phyloP scores from a whole-genome alignment of 768 basidiomycete genomes.

The Mrakia gelida region DNA sequence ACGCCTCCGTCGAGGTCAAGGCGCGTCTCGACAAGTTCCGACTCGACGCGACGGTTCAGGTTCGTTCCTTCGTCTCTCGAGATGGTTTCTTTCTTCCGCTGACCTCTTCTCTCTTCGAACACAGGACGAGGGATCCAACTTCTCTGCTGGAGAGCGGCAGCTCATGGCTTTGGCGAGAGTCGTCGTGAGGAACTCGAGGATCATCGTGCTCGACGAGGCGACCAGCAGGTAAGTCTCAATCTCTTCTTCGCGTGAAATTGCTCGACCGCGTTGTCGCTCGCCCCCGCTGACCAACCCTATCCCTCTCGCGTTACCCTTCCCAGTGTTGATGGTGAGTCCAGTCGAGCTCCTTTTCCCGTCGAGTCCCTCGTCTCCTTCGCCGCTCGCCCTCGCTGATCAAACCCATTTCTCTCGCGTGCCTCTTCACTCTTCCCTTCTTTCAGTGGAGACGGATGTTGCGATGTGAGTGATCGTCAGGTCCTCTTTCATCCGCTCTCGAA shows the following conservation, averaged over 20 bases:
- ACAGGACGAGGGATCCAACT: slow-evolving; percentile 30
- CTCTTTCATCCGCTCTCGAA: slow-evolving; percentile 34
- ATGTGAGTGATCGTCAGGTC: background rate
- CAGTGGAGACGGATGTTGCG: slow-evolving; percentile 43
- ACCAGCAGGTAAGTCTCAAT: too few species aligned
- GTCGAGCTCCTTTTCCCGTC: too few species aligned
- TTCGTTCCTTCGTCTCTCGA: background rate
- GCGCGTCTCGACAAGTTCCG: slow-evolving; percentile 28
- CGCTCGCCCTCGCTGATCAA: too few species aligned
- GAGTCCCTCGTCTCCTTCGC: too few species aligned
- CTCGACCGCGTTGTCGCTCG: too few species aligned
- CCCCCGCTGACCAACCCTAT: too few species aligned
- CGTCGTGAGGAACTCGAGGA: slow-evolving; percentile 67
- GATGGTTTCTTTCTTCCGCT: background rate
- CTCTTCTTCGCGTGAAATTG: too few species aligned
- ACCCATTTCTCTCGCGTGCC: too few species aligned
- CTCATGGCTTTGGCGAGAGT: slow-evolving; percentile 34
- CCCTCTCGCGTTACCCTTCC: too few species aligned
- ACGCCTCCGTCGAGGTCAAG: slow-evolving; percentile 15
- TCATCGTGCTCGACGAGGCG: slow-evolving; percentile 73
- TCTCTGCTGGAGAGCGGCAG: slow-evolving; percentile 30
- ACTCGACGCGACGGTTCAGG: slow-evolving; percentile 25
- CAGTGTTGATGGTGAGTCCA: too few species aligned
- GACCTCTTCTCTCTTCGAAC: background rate
- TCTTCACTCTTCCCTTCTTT: too few species aligned